These are phyloP conservation scores for Leccinum ochraceum DNA, from an alignment of 768 basidiomycete species.

Conservation along the genomic window DNA sequence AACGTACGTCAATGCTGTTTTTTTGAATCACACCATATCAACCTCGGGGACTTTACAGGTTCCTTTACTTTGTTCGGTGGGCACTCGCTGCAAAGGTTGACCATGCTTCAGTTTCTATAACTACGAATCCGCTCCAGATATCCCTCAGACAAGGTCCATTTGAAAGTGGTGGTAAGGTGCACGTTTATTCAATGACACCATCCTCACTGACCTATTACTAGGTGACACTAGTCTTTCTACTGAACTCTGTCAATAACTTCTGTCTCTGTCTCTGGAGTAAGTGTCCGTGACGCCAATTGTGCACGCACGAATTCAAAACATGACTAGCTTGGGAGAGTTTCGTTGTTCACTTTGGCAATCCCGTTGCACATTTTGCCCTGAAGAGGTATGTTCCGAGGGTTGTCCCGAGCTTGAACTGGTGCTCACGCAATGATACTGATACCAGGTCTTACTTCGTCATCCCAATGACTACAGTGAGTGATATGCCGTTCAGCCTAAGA, in stretches of 20 bases:
- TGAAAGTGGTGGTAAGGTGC: neutral
- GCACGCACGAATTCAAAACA: neutral
- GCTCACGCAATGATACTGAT: neutral
- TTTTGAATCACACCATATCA: neutral
- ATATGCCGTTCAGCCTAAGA: no score
- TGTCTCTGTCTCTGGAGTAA: neutral
- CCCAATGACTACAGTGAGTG: neutral
- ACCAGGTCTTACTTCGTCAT: neutral
- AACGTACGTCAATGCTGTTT: neutral
- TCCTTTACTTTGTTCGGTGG: slow-evolving; percentile 1
- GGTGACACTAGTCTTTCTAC: neutral
- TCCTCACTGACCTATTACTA: neutral
- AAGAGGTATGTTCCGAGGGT: neutral
- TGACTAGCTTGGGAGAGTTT: neutral
- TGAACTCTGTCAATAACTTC: neutral
- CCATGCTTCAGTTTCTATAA: neutral
- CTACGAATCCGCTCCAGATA: neutral
- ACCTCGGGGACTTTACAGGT: neutral
- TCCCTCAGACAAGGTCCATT: neutral
- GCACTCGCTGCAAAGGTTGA: neutral
- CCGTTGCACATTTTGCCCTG: neutral
- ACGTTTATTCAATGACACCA: neutral
- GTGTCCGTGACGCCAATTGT: neutral
- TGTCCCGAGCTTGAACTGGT: neutral
- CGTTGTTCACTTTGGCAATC: neutral